Base-by-base conservation (phyloP, 164 flowering plant genomes). In the Euptelea pleiosperma region DNA sequence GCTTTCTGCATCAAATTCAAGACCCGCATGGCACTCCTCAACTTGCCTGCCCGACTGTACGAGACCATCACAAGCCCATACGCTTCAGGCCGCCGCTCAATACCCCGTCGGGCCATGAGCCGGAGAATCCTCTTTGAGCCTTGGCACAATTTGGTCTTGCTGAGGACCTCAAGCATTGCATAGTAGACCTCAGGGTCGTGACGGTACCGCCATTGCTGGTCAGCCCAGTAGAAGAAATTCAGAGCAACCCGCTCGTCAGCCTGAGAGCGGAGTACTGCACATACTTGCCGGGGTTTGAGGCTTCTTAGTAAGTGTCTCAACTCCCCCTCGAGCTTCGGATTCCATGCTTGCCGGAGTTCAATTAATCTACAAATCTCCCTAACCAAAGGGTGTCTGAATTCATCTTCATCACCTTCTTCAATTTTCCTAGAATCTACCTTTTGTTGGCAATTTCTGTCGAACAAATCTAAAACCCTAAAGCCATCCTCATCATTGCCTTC, bases 181-280 rank as follows among this genome's bases (percentile, higher is more conserved):
- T 84, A 83, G 56, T 87, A 90, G 26, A 86, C 96, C 51, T 76
- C 56, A 0, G 75, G 76, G 25, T 70, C 77, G 59, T 90, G 98
- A 21, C 86, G 71, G 59, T 92, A 92, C 46, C 94, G 71, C 97
- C 97, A 87, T 52, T 85, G 95, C 47, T 90, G 48, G 36, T 92
- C 89, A 49, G 90, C 96, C 98, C 97, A 92, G 55, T 84, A 82
- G 70, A 89, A 92, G 72, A 92, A 87, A n/a, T 75, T 63, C 66
- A 87, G 65, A 25, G 98, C 89, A 40, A 80, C 66, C 11, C 96
- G 75, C 55, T 82, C 87, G 66, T 92, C 96, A 4, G 55, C 55
- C 58, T 71, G 90, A 24, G 72, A 73, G 10, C 65, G 79, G 28
- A 89, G 72, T 26, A 89, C 97, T 4, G 91, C 91, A 69, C 85